Evolutionary conservation across 352 stramenopile genomes (phyloP).

Genomic region (Phytopythium helicoides): DNA sequence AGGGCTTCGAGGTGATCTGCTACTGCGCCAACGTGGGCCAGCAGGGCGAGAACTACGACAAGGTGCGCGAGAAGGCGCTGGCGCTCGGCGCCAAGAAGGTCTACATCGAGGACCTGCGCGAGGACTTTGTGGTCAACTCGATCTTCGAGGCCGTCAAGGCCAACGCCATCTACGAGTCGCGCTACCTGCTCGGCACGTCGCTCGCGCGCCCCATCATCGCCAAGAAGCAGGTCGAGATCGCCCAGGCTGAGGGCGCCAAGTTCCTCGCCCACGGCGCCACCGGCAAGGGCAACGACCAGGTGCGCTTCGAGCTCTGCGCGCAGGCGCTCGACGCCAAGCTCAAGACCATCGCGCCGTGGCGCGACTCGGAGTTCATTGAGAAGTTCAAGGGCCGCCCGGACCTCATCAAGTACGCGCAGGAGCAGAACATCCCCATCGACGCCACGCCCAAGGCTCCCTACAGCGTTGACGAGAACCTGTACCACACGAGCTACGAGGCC

Average conservation of each 20-base stretch:
- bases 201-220: constrained; percentile 97
- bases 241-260: constrained; percentile 86
- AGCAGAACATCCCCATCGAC: constrained; percentile 97
- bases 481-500: constrained; percentile 98
- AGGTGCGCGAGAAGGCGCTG: constrained; percentile 92
- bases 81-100: constrained; percentile 81
- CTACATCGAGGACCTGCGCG: constrained; percentile 96
- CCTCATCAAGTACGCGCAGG: constrained; percentile 95
- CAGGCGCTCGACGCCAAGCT: constrained; percentile 95
- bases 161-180: constrained; percentile 98
- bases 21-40: constrained; percentile 99
- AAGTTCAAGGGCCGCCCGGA: constrained; percentile 97
- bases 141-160: constrained; percentile 94
- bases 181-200: constrained; percentile 97
- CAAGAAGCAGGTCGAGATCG: constrained; percentile 96
- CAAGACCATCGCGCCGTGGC: constrained; percentile 96
- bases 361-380: constrained; percentile 98
- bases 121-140: constrained; percentile 96
- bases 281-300: constrained; percentile 99
- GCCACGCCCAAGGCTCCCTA: constrained; percentile 97
- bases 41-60: constrained; percentile 94
- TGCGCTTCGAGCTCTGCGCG: constrained; percentile 98
- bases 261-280: constrained; percentile 97
- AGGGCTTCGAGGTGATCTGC: constrained; percentile 98
- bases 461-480: constrained; percentile 98